Conservation (phyloP, 2,329 filamentous ascomycete genomes). For the Aspergillaceae sp. region DNA sequence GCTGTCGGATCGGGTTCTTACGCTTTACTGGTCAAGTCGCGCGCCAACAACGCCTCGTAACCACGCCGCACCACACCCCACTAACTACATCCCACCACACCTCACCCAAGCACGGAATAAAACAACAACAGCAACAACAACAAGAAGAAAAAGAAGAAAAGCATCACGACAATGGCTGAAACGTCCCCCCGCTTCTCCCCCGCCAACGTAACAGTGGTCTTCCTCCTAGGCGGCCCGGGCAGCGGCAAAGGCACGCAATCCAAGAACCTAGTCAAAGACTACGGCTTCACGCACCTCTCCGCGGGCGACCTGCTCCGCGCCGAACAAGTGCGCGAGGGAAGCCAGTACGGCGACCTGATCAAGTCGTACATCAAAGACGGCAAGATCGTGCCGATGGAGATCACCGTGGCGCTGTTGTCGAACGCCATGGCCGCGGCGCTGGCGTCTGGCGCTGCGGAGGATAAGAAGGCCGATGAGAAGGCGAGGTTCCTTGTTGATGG, state of each 20-base stretch:
- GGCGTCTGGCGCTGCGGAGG: slow-evolving; percentile 33
- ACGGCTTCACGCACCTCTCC: slow-evolving; percentile 85
- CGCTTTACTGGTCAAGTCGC: slow-evolving; percentile 43
- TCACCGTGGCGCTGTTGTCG: slow-evolving; percentile 86
- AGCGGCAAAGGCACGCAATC: slow-evolving; percentile 97
- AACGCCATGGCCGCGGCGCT: slow-evolving; percentile 78
- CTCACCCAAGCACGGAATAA: background rate
- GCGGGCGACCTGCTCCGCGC: slow-evolving; percentile 89
- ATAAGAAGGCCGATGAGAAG: slow-evolving; percentile 32
- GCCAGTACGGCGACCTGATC: slow-evolving; percentile 88
- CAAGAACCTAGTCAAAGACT: slow-evolving; percentile 73
- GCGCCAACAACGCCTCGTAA: slow-evolving; percentile 38
- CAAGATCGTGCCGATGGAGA: slow-evolving; percentile 96
- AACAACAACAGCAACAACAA: background rate
- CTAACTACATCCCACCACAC: background rate
- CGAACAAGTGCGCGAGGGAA: slow-evolving; percentile 79
- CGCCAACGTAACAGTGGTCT: slow-evolving; percentile 80
- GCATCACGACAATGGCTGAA: slow-evolving; percentile 12
- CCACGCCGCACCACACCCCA: slow-evolving; percentile 33
- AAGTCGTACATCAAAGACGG: slow-evolving; percentile 88
- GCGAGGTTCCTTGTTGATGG: slow-evolving; percentile 70
- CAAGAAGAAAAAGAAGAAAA: slow-evolving; percentile 3
- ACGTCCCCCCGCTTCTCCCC: slow-evolving; percentile 62
- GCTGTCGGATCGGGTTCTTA: slow-evolving; percentile 43
- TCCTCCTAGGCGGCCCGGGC: slow-evolving; percentile 91